Conservation (phyloP, 306 rosid species). For the Macrotyloma uniflorum region DNA sequence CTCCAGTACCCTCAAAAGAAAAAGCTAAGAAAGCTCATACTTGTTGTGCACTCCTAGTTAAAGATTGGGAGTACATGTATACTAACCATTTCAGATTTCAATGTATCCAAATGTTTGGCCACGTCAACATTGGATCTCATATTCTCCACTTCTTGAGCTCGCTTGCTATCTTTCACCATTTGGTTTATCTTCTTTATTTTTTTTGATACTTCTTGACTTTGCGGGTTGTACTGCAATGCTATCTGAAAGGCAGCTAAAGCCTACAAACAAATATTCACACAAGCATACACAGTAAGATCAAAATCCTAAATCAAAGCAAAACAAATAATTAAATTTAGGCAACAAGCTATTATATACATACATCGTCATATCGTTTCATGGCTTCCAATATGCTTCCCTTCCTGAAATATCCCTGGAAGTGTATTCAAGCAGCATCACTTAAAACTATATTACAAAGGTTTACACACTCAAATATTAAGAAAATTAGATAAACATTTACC, state of each 20-base stretch:
- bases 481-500: slow-evolving; percentile 45
- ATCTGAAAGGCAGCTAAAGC: slow-evolving; percentile 82
- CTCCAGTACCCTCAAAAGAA: slow-evolving; percentile 18
- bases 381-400: slow-evolving; percentile 97
- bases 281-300: slow-evolving; percentile 38
- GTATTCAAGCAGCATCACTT: slow-evolving; percentile 38
- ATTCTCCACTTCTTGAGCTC: slow-evolving; percentile 81
- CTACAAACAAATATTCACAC: slow-evolving; percentile 49
- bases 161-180: slow-evolving; percentile 68
- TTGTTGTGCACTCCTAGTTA: not conserved
- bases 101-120: slow-evolving; percentile 71
- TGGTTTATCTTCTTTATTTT: slow-evolving; percentile 85
- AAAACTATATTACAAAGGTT: slow-evolving; percentile 32
- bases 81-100: slow-evolving; percentile 90
- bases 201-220: slow-evolving; percentile 86
- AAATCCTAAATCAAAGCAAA: slow-evolving; percentile 18
- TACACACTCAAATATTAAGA: slow-evolving; percentile 10
- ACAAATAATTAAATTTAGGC: slow-evolving; percentile 20
- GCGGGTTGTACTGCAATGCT: slow-evolving; percentile 77
- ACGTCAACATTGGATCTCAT: slow-evolving; percentile 86
- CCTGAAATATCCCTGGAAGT: slow-evolving; percentile 89
- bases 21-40: slow-evolving; percentile 20
- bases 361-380: slow-evolving; percentile 91
- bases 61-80: not conserved
- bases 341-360: slow-evolving; percentile 38